Evolutionary conservation across 352 stramenopile genomes (phyloP), one percentile per base, ranked within the genome.

Genomic region (Elongisporangium prolatum): DNA sequence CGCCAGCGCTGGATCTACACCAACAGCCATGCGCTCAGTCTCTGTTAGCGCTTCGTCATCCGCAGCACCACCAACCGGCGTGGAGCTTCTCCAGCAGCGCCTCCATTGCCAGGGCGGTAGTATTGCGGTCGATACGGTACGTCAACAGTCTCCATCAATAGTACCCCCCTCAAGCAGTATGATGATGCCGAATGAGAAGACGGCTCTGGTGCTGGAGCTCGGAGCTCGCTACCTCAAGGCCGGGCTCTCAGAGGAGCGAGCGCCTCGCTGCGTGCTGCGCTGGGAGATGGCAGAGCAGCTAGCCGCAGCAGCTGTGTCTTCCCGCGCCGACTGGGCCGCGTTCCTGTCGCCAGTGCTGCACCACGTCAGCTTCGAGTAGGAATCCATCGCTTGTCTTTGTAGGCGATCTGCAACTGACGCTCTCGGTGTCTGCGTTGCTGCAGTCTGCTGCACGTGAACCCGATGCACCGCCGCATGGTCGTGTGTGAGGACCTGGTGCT

Each of bases 401-500:
- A 7, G 8, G 20, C 51, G 13, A 25, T 18, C 38, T 13, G 34
- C 14, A 16, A 57, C 18, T 63, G 37, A 34, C 14, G 25, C 3
- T 22, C 48, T 48, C 54, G n/a, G n/a, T n/a, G n/a, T n/a, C n/a
- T n/a, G n/a, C n/a, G n/a, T n/a, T 49, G 6, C 44, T 52, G n/a
- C n/a, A 91, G 80, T 53, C 54, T 77, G 49, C 62, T 95, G 55
- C 80, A 84, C 22, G 81, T 93, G 54, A 90, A 89, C 52, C 84
- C 84, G 40, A 75, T 70, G 34, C 82, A 87, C 37, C 82, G 84
- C 16, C 82, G 79, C 20, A 78, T 95, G 56, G 73, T 93, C 17
- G 61, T 95, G 25, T 88, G 82, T 60, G 86, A 95, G 67, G 86
- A 95, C 60, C 69, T 93, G 48, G 56, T 91, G 22, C 61, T 79